Conservation (phyloP, 1,284 basidiomycete genomes). For the Trichosporon asahii region DNA sequence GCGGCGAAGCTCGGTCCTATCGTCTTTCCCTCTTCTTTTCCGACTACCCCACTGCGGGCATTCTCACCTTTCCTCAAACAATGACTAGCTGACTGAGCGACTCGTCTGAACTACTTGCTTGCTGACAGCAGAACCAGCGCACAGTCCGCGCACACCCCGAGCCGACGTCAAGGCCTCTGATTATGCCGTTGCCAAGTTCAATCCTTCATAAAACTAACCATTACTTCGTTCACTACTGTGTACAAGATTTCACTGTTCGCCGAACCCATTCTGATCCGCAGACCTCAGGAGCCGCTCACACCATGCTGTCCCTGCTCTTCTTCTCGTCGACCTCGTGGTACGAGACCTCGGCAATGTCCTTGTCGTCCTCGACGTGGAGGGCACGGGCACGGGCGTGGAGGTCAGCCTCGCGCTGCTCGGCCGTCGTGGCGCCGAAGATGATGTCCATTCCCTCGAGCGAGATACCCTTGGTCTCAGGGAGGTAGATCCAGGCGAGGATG, state of each 20-base stretch:
- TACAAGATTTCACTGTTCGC: neutral
- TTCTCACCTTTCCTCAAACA: too few relatives aligned
- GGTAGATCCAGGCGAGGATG: slow-evolving; percentile 51
- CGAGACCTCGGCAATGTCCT: neutral
- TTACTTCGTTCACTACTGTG: neutral
- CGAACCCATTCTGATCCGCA: neutral
- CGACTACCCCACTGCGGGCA: too few relatives aligned
- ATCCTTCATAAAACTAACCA: neutral
- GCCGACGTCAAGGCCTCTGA: too few relatives aligned
- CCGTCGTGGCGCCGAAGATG: slow-evolving; percentile 66
- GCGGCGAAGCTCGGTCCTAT: too few relatives aligned
- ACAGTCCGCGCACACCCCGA: too few relatives aligned
- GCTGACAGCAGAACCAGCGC: too few relatives aligned
- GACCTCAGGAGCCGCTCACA: neutral
- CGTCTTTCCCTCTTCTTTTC: neutral
- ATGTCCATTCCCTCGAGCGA: slow-evolving; percentile 64
- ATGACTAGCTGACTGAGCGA: too few relatives aligned
- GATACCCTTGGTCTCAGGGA: slow-evolving; percentile 70
- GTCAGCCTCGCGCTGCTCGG: slow-evolving; percentile 59
- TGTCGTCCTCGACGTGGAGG: slow-evolving; percentile 24
- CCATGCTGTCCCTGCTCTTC: slow-evolving; percentile 7
- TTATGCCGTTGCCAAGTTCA: neutral
- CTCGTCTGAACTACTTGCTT: too few relatives aligned
- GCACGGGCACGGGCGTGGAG: slow-evolving; percentile 48
- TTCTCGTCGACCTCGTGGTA: slow-evolving; percentile 7